phyloP scores from a whole-genome alignment of 495 filamentous ascomycete genomes.

The Aspergillus hancockii region DNA sequence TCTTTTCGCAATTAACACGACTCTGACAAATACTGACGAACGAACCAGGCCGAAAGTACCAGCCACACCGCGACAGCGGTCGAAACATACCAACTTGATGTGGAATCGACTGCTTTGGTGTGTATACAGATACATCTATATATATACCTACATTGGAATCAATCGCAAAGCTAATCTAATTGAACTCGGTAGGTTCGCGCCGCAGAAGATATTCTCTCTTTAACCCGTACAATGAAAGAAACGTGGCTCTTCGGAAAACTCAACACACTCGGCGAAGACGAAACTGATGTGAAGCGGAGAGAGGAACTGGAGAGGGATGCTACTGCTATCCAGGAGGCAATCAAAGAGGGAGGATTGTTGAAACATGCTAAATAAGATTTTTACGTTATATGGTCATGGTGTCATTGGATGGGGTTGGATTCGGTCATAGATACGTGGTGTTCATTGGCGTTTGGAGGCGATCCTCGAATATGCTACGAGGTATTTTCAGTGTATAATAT shows the following conservation, averaged over 20 bases:
- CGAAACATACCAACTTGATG: slow-evolving; percentile 61
- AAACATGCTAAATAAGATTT: slow-evolving; percentile 23
- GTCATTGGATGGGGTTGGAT: neutral
- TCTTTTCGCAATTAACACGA: neutral
- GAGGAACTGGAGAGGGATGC: slow-evolving; percentile 55
- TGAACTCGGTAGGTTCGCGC: slow-evolving; percentile 56
- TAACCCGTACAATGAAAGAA: slow-evolving; percentile 69
- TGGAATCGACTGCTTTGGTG: slow-evolving; percentile 66
- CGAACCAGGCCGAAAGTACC: slow-evolving; percentile 37
- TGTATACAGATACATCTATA: slow-evolving; percentile 10
- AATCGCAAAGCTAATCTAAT: no score
- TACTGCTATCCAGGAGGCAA: slow-evolving; percentile 44
- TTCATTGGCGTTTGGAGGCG: neutral
- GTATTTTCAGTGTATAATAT: no score
- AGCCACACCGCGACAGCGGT: slow-evolving; percentile 53
- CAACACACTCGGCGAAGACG: slow-evolving; percentile 58
- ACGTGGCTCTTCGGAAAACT: slow-evolving; percentile 74
- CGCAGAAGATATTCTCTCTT: slow-evolving; percentile 63
- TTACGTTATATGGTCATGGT: neutral
- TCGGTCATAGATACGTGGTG: neutral
- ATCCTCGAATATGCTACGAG: neutral
- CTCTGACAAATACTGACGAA: neutral
- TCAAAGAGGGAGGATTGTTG: slow-evolving; percentile 43
- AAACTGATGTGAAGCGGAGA: slow-evolving; percentile 39
- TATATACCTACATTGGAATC: neutral